Conservation (phyloP, 305 asterid genomes). For the Nicotiana rustica region DNA sequence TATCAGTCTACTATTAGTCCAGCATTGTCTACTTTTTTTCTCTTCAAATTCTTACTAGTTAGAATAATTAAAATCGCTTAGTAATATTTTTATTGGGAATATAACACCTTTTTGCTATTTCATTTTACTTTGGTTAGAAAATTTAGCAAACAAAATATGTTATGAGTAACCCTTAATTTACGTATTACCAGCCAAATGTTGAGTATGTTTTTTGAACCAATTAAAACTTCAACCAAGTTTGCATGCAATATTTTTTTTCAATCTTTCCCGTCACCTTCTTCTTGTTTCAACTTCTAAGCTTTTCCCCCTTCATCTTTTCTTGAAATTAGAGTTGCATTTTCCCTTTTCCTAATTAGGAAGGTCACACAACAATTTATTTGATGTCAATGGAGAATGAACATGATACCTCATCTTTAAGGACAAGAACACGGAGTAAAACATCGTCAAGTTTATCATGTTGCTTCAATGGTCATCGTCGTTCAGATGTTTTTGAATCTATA, state of each 20-base stretch:
- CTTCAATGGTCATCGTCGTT: constrained; percentile 47
- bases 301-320: neutral
- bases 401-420: constrained; percentile 43
- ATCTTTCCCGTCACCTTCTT: neutral
- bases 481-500: constrained; percentile 43
- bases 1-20: neutral
- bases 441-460: constrained; percentile 51
- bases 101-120: neutral
- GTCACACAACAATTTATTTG: neutral
- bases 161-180: constrained; percentile 8
- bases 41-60: neutral
- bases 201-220: neutral
- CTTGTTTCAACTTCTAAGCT: neutral
- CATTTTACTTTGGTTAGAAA: neutral
- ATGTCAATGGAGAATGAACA: constrained; percentile 51
- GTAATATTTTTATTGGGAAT: neutral
- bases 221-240: neutral
- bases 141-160: neutral
- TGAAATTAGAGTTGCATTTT: neutral
- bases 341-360: neutral
- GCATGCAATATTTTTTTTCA: neutral
- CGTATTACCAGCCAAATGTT: constrained; percentile 5
- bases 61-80: neutral
- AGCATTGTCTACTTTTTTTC: neutral
- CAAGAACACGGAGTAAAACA: constrained; percentile 43